phyloP scores from a whole-genome alignment of 2,329 filamentous ascomycete genomes.

The Cladosporium sp. region DNA sequence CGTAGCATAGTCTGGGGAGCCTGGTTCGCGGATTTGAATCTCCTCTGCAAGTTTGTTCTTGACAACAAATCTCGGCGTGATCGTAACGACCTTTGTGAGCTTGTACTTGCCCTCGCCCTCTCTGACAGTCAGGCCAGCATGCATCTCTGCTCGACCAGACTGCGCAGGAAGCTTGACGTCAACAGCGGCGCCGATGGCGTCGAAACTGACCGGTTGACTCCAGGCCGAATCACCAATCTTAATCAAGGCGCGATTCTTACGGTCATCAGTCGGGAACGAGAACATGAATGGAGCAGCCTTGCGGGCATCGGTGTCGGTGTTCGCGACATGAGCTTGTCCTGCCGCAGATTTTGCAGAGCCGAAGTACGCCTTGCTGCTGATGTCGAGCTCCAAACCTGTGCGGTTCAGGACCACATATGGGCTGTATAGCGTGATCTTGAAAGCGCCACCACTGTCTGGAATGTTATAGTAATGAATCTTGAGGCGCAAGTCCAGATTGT shows the following conservation, averaged over 20 bases:
- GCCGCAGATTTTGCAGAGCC: conserved; percentile 77
- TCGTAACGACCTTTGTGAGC: conserved; percentile 88
- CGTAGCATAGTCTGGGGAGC: conserved; percentile 78
- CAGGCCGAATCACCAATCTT: conserved; percentile 87
- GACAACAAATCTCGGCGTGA: conserved; percentile 87
- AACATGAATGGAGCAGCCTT: conserved; percentile 93
- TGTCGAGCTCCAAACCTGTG: conserved; percentile 81
- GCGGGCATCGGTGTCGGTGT: conserved; percentile 53
- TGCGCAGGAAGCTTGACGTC: conserved; percentile 78
- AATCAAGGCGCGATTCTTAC: conserved; percentile 82
- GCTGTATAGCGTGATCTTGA: conserved; percentile 91
- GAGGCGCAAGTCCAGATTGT: conserved; percentile 72
- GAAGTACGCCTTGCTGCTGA: conserved; percentile 84
- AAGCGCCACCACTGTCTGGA: conserved; percentile 88
- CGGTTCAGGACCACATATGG: conserved; percentile 95
- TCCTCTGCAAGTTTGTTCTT: conserved; percentile 91
- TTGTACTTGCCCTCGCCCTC: conserved; percentile 97
- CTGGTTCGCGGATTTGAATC: conserved; percentile 84
- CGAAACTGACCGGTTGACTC: conserved; percentile 98
- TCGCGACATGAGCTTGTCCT: conserved; percentile 66
- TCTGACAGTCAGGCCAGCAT: conserved; percentile 81
- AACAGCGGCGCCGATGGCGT: conserved; percentile 89
- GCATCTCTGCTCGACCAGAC: conserved; percentile 72
- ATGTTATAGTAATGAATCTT: conserved; percentile 87
- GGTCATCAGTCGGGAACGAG: conserved; percentile 82